Base-by-base conservation (phyloP, 2,329 filamentous ascomycete species). In the Talaromyces albobiverticillius region DNA sequence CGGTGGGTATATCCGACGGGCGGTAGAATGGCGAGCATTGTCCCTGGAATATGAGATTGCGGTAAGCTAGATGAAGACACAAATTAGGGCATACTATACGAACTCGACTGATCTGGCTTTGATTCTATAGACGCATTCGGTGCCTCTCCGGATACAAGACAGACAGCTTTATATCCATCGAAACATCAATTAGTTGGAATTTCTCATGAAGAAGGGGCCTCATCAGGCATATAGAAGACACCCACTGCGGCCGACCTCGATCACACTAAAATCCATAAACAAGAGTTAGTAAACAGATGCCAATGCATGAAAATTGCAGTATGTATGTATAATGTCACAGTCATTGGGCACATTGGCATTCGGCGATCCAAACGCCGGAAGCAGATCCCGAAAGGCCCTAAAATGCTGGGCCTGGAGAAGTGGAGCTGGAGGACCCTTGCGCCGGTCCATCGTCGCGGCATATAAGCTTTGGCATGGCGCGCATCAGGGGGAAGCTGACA, bases 131-230 rank as follows among this genome's bases (percentile, higher is more conserved):
- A 57, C 29, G n/a, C 55, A 57, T 34, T 54, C 55, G 4, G 55
- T 57, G 16, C 46, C 50, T 47, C 51, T 38, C 29, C 55, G 46
- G 51, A 57, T 57, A 48, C 55, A 57, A 23, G 51, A 54, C 26
- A 57, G 51, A 46, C 51, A 57, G 41, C 55, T 57, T 23, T 18
- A 47, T 41, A 34, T 36, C 8, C 16, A 20, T 31, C 20, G 26
- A 16, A 32, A 14, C 26, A 16, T 32, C 22, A 29, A 34, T 34
- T 26, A 31, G 34, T n/a, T 3, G 26, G 16, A 18, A 22, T 11
- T 22, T 22, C 6, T 34, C 31, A 34, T 34, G 7, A 14, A 34
- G 13, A 8, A 34, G 31, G 8, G 16, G 16, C 16, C 3, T 20
- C 8, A 8, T 7, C 5, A 22, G 18, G 36, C 36, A 40, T 3